Percentiles rank a stretch among this genome's conserved stretches.
Evolutionary conservation across 768 basidiomycete species (phyloP).

Genomic region (Collybia sordida): DNA sequence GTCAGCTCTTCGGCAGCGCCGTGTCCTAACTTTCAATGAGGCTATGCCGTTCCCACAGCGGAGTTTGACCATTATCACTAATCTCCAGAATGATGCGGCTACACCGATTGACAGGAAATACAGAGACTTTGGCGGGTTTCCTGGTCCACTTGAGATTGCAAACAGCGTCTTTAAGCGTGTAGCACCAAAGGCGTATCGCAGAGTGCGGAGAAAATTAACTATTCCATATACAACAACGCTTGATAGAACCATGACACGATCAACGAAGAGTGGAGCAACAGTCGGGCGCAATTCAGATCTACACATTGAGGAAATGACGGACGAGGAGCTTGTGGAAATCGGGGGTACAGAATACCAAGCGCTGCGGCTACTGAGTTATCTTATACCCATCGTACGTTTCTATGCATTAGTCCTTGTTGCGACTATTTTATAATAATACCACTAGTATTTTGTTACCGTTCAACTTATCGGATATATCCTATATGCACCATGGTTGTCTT

Average conservation of each 20-base stretch:
- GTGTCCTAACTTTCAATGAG: slow-evolving; percentile 6
- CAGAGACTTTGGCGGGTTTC: slow-evolving; percentile 45
- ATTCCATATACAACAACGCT: slow-evolving; percentile 47
- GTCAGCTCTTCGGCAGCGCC: slow-evolving; percentile 3
- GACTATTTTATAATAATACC: slow-evolving; percentile 13
- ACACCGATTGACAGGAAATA: slow-evolving; percentile 26
- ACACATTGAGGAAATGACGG: slow-evolving; percentile 50
- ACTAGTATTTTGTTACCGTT: slow-evolving; percentile 61
- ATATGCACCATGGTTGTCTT: slow-evolving; percentile 61
- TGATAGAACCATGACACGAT: slow-evolving; percentile 33
- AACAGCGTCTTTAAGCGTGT: slow-evolving; percentile 33
- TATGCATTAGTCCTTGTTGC: neutral
- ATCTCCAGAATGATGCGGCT: neutral
- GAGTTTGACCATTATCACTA: slow-evolving; percentile 29
- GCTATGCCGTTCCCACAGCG: slow-evolving; percentile 28
- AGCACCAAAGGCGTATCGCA: slow-evolving; percentile 44
- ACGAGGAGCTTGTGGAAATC: slow-evolving; percentile 69
- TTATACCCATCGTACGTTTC: slow-evolving; percentile 43
- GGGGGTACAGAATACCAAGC: slow-evolving; percentile 79
- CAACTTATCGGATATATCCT: slow-evolving; percentile 58
- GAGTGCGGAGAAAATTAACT: slow-evolving; percentile 50
- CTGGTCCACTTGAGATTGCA: slow-evolving; percentile 40
- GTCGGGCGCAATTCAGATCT: slow-evolving; percentile 64
- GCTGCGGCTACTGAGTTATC: slow-evolving; percentile 48
- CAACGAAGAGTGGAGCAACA: slow-evolving; percentile 34